phyloP scores from a whole-genome alignment of 441 rosid genomes.

The Croton setiger region DNA sequence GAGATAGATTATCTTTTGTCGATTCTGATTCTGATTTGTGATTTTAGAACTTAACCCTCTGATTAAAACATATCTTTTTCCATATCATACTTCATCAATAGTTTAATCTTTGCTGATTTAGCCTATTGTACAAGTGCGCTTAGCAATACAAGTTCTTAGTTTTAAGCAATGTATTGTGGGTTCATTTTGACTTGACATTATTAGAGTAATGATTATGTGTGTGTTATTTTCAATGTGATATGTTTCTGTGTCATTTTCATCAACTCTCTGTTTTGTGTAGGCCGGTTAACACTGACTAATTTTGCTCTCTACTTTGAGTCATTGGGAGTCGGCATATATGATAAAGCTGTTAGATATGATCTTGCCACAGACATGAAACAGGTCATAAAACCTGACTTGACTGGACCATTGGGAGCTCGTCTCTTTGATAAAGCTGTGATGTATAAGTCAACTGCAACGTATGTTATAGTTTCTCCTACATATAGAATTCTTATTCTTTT shows the following conservation, averaged over 20 bases:
- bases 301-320: slow-evolving; percentile 81
- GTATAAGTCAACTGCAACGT: slow-evolving; percentile 76
- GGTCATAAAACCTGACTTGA: slow-evolving; percentile 82
- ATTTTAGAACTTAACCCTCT: not conserved
- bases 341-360: slow-evolving; percentile 78
- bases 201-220: slow-evolving; percentile 17
- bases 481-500: slow-evolving; percentile 17
- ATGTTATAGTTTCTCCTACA: slow-evolving; percentile 35
- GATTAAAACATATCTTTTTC: not conserved
- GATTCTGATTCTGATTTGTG: slow-evolving; percentile 3
- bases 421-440: slow-evolving; percentile 92
- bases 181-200: slow-evolving; percentile 8
- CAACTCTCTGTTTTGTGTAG: slow-evolving; percentile 41
- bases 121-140: not conserved
- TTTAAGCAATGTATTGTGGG: slow-evolving; percentile 10
- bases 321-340: slow-evolving; percentile 74
- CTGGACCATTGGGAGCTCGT: slow-evolving; percentile 95
- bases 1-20: not conserved
- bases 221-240: not conserved
- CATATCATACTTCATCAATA: not conserved
- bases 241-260: slow-evolving; percentile 18
- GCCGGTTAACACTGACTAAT: slow-evolving; percentile 81
- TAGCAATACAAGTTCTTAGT: not conserved
- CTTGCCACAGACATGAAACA: slow-evolving; percentile 68
- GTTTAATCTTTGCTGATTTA: not conserved